Percentiles rank a stretch among this genome's conserved stretches.
phyloP scores from a whole-genome alignment of 1,139 yeast species.

The Meyerozyma guilliermondii region DNA sequence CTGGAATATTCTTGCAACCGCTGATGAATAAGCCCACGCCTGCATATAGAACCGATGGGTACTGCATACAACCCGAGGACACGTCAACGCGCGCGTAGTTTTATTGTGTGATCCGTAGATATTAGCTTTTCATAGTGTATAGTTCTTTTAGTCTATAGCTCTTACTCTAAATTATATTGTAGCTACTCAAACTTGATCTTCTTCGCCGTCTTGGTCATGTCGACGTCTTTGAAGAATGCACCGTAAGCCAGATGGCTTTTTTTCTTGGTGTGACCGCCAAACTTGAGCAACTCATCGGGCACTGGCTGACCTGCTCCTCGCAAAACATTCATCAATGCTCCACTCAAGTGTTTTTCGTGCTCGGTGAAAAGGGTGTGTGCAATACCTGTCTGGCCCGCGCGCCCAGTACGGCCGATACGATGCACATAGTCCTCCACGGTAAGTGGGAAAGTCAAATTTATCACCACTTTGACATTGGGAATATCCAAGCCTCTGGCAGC shows the following conservation, averaged over 20 bases:
- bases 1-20: not conserved
- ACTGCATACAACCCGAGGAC: too few relatives aligned
- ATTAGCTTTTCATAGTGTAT: too few relatives aligned
- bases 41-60: not conserved
- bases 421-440: slow-evolving; percentile 98
- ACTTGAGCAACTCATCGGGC: slow-evolving; percentile 92
- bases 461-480: slow-evolving; percentile 94
- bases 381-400: slow-evolving; percentile 94
- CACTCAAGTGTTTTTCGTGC: slow-evolving; percentile 93
- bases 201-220: slow-evolving; percentile 80
- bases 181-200: slow-evolving; percentile 78
- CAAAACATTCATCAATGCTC: slow-evolving; percentile 86
- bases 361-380: slow-evolving; percentile 96
- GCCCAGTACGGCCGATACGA: slow-evolving; percentile 97
- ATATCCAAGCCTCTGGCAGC: slow-evolving; percentile 99
- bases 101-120: too few relatives aligned
- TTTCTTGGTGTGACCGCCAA: slow-evolving; percentile 97
- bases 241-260: slow-evolving; percentile 96
- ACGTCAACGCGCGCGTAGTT: too few relatives aligned
- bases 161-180: too few relatives aligned
- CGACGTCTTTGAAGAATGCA: slow-evolving; percentile 92
- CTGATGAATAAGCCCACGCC: not conserved
- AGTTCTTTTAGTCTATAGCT: too few relatives aligned
- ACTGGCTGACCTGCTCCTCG: slow-evolving; percentile 94
- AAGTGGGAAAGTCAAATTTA: slow-evolving; percentile 93